These are phyloP conservation scores for Sergeia podlipaevii DNA, from an alignment of 208 protist species.

Conservation along the genomic window DNA sequence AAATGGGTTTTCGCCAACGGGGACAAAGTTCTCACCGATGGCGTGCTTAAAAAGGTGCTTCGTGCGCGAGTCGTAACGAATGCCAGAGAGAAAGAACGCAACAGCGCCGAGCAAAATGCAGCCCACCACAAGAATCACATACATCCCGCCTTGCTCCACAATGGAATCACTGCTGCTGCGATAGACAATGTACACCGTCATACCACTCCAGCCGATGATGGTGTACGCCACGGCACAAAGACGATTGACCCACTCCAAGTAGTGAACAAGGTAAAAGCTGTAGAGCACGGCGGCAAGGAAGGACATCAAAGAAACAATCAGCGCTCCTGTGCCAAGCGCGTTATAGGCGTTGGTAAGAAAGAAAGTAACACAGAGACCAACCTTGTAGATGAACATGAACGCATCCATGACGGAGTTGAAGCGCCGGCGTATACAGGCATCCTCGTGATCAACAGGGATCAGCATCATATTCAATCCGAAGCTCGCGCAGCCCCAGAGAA, in stretches of 20 bases:
- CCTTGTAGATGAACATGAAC: constrained; percentile 8
- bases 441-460: constrained; percentile 1
- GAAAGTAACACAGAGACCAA: constrained; percentile 14
- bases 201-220: constrained; percentile 6
- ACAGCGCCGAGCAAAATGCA: not conserved
- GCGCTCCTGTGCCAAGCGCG: not conserved
- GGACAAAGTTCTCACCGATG: not conserved
- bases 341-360: constrained; percentile 1
- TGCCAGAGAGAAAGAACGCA: constrained; percentile 6
- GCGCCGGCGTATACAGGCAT: constrained; percentile 5
- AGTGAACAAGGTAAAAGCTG: constrained; percentile 13
- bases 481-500: not conserved
- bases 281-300: constrained; percentile 7
- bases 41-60: constrained; percentile 3
- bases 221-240: constrained; percentile 1
- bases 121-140: constrained; percentile 6
- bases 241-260: constrained; percentile 12
- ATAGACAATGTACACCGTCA: constrained; percentile 8
- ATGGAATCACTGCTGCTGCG: not conserved
- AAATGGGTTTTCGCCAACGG: constrained; percentile 15
- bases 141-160: constrained; percentile 1
- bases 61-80: constrained; percentile 9
- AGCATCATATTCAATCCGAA: not conserved
- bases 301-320: constrained; percentile 5
- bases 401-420: not conserved